A percentile compares a stretch with the other conserved stretches of the same genome.
Evolutionary conservation across 139 green algal genomes (phyloP).

Genomic region (Chlamydomonas incerta): DNA sequence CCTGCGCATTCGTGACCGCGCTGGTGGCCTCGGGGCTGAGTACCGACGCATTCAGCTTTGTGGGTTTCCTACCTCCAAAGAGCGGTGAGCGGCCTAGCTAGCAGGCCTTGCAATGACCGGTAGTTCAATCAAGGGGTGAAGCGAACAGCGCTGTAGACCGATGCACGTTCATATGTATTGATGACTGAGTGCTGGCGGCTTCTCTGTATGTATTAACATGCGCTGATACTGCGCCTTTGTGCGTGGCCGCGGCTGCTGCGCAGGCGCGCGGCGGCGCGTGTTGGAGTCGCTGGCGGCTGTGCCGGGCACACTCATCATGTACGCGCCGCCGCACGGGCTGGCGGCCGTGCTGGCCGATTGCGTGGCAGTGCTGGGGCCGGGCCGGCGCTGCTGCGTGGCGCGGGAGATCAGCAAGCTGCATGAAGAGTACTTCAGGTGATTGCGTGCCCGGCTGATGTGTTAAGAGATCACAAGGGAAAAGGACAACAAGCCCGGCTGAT

Average conservation of each 20-base stretch:
- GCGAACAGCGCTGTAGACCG: no score
- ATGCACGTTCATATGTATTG: no score
- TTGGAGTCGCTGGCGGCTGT: constrained; percentile 38
- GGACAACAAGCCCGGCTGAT: no score
- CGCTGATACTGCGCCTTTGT: no score
- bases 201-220: no score
- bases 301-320: constrained; percentile 80
- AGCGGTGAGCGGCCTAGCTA: background rate
- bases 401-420: constrained; percentile 93
- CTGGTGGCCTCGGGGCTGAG: constrained; percentile 84
- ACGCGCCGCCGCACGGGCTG: constrained; percentile 80
- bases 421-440: constrained; percentile 85
- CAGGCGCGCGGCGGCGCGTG: constrained; percentile 19
- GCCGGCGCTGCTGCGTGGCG: constrained; percentile 76
- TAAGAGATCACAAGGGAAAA: no score
- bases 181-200: no score
- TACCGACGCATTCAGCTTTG: constrained; percentile 78
- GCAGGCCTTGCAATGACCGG: background rate
- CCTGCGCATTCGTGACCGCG: constrained; percentile 81
- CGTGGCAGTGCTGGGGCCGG: constrained; percentile 65
- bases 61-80: constrained; percentile 90
- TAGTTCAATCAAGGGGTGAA: background rate
- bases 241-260: no score
- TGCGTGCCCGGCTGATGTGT: no score
- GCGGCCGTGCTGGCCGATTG: constrained; percentile 70